Base-by-base conservation (phyloP, 2,329 filamentous ascomycete species). In the Macrophomina pseudophaseolina region DNA sequence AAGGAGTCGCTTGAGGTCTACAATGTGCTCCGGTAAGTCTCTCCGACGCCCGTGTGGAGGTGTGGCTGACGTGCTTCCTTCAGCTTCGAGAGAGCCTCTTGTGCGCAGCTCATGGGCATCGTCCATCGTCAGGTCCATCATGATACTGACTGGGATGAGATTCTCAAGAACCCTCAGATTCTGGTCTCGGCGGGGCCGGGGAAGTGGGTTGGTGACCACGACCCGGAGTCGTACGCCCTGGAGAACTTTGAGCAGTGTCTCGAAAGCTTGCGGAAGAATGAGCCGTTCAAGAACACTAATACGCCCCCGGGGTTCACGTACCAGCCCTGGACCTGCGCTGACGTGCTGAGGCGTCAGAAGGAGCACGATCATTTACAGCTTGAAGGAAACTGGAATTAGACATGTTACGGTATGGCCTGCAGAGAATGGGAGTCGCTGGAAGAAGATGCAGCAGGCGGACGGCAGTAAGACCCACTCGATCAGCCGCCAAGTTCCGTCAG, bases 111-210 rank as follows among this genome's bases (percentile, higher is more conserved):
- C 67, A 75, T 74, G 6, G 75, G 75, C 0, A 73, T 76, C 68
- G 75, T 72, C 23, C 76, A 74, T 49, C 69, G 75, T 4, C 74
- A 77, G 66, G 73, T 73, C 72, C 76, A 73, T 74, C 75, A 77
- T 44, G 75, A 76, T 38, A 75, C 74, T 2, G 72, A 77, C 44
- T 77, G 75, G 51, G 51, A 35, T 5, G 33, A 3, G 3, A 12
- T 56, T 1, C 6, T 23, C 8, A 42, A 56, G 1, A n/a, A 42
- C 4, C 35, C 9, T 2, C n/a, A n/a, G n/a, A 8, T 8, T 16
- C 16, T 18, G 2, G 9, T 42, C 7, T 2, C n/a, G 1, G 11
- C 7, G 2, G 23, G 23, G 7, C 18, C 12, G 4, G 9, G n/a
- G 5, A 33, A 40, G 11, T 42, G 18, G 35, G 4, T 56, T 4